Conservation (phyloP, 371 early-diverging fungal genomes). For the Nosema muscidifuracis region DNA sequence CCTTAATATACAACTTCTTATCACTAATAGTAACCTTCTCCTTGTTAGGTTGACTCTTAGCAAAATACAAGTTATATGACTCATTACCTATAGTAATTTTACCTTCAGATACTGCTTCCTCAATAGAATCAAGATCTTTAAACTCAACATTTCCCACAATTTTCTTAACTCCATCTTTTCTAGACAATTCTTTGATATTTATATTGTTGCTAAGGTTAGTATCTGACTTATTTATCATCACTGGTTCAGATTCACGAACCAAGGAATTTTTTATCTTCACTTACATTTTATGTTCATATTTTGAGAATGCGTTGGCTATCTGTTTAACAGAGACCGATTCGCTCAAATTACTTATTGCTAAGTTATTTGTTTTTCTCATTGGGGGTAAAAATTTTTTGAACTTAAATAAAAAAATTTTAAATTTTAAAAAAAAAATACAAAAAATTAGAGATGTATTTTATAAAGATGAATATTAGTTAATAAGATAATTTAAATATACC, state of each 20-base stretch:
- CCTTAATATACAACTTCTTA: constrained; percentile 35
- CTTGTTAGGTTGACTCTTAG: constrained; percentile 7
- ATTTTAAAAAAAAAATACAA: constrained; percentile 25
- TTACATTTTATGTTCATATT: constrained; percentile 36
- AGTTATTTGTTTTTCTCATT: constrained; percentile 32
- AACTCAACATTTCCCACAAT: constrained; percentile 33
- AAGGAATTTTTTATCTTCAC: constrained; percentile 44
- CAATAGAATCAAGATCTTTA: constrained; percentile 14
- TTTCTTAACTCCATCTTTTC: neutral
- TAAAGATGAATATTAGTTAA: too few species aligned
- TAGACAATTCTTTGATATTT: constrained; percentile 14
- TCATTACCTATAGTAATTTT: constrained; percentile 4
- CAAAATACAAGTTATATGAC: neutral
- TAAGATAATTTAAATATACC: too few species aligned
- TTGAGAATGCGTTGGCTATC: constrained; percentile 23
- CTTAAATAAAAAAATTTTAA: neutral
- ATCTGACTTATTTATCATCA: constrained; percentile 37
- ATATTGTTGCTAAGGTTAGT: constrained; percentile 35
- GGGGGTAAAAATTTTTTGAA: too few species aligned
- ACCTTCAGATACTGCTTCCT: constrained; percentile 8
- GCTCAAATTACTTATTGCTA: constrained; percentile 32
- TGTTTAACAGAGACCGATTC: constrained; percentile 1
- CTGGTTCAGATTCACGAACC: constrained; percentile 45
- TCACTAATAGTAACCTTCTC: constrained; percentile 15
- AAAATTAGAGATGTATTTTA: neutral